These are phyloP conservation scores for Breviolum minutum DNA, from an alignment of 73 alveolate genomes.

Conservation along the genomic window DNA sequence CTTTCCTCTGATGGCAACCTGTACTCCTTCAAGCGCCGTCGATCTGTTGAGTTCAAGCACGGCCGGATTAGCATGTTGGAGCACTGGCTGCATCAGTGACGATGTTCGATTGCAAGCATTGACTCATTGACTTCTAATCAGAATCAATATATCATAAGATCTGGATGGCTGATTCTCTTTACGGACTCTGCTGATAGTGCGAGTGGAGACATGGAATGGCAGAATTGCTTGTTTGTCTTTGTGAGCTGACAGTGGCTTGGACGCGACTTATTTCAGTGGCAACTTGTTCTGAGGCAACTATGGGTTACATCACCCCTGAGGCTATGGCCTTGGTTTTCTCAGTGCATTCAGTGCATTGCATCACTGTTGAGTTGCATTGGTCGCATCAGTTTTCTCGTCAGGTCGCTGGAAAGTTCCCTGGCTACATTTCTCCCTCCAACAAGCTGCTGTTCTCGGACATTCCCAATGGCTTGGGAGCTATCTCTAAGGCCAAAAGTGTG, in stretches of 20 bases:
- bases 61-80: not conserved
- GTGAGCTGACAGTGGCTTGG: no score
- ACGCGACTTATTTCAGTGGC: no score
- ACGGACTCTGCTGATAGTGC: no score
- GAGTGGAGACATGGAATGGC: no score
- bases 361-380: not conserved
- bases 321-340: not conserved
- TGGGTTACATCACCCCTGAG: constrained; percentile 51
- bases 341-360: not conserved
- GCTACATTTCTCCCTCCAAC: constrained; percentile 63
- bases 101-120: not conserved
- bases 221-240: no score
- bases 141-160: no score
- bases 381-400: not conserved
- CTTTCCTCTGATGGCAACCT: constrained; percentile 13
- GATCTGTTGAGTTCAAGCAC: constrained; percentile 38
- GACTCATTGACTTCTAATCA: no score
- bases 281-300: constrained; percentile 9
- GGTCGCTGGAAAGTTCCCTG: constrained; percentile 12
- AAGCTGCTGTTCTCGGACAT: constrained; percentile 27
- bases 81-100: not conserved
- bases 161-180: no score
- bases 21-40: constrained; percentile 76
- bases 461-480: constrained; percentile 85
- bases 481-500: constrained; percentile 28